Evolutionary conservation across 1,284 basidiomycete genomes (phyloP), one percentile per base, ranked within the genome.

Genomic region (Rhodotorula sp.): DNA sequence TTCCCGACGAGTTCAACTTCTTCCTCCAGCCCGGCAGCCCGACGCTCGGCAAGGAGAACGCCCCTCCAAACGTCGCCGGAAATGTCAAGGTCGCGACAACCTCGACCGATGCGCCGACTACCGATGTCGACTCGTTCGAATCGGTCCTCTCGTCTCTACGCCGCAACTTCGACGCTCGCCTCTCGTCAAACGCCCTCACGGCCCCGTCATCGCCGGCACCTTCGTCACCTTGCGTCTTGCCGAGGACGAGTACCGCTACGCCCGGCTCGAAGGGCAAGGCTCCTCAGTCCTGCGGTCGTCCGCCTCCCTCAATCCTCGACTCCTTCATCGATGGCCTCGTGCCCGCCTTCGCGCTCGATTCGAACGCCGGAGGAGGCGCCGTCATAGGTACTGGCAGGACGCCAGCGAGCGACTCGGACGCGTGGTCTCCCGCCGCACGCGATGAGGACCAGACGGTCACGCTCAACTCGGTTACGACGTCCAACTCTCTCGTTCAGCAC

Each of bases 141-240:
- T 62, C 62, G 27, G 60, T 73, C 27, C 57, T 75, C 19, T 73
- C 71, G 2, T 71, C 68, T 5, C 67, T 75, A 4, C 68, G 74
- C 4, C 64, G 71, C 36, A 67, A 73, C 54, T 73, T 75, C 34
- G 53, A 60, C 62, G 62, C 58, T 20, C 68, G 67, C 22, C 64
- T 75, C n/a, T 73, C 71, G 8, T 75, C 74, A 13, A 75, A 70
- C 59, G 66, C 68, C n/a, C 63, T 75, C 36, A 75, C 74, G n/a
- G 74, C 74, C 0, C 74, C 71, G 17, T 73, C 71, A 1, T 71
- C 68, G 13, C 73, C 73, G 4, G 61, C 67, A 1, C 59, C 71
- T 6, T 75, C 71, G 32, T 68, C 66, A n/a, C 74, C 74, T 1
- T 75, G 74, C 57, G 62, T 75, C 36, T 67, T 71, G 39, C 74